phyloP scores from a whole-genome alignment of 2,329 filamentous ascomycete species.

The Bipolaris bicolor region DNA sequence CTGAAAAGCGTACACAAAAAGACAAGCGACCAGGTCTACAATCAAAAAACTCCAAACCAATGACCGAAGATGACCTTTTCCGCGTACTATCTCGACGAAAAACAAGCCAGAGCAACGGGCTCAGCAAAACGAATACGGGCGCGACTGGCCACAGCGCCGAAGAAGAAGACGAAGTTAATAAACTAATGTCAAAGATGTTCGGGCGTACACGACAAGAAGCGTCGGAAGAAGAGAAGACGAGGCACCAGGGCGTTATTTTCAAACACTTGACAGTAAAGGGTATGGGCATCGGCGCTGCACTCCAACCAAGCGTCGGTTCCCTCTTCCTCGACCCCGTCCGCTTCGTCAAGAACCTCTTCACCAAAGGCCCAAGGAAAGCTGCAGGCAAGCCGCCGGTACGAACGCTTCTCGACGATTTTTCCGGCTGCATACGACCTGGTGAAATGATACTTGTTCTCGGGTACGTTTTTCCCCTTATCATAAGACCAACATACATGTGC shows the following conservation, averaged over 20 bases:
- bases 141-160: constrained; percentile 31
- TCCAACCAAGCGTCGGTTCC: constrained; percentile 67
- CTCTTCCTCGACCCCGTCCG: constrained; percentile 65
- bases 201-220: constrained; percentile 66
- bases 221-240: constrained; percentile 72
- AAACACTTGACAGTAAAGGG: constrained; percentile 68
- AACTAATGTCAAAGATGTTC: constrained; percentile 73
- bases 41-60: constrained; percentile 31
- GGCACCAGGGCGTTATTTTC: constrained; percentile 73
- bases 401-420: constrained; percentile 68
- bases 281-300: constrained; percentile 64
- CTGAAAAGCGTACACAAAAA: constrained; percentile 25
- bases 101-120: constrained; percentile 42
- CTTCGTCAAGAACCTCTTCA: constrained; percentile 58
- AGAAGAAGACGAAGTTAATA: constrained; percentile 62
- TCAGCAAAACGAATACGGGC: constrained; percentile 34
- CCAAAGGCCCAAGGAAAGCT: constrained; percentile 50
- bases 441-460: constrained; percentile 75
- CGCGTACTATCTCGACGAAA: constrained; percentile 57
- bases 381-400: constrained; percentile 62
- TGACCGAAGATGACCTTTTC: constrained; percentile 62
- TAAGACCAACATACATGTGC: not conserved
- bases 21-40: constrained; percentile 29
- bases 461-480: not conserved
- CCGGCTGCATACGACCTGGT: constrained; percentile 73